Conservation (phyloP, 768 basidiomycete species). For the Naganishia antarctica region DNA sequence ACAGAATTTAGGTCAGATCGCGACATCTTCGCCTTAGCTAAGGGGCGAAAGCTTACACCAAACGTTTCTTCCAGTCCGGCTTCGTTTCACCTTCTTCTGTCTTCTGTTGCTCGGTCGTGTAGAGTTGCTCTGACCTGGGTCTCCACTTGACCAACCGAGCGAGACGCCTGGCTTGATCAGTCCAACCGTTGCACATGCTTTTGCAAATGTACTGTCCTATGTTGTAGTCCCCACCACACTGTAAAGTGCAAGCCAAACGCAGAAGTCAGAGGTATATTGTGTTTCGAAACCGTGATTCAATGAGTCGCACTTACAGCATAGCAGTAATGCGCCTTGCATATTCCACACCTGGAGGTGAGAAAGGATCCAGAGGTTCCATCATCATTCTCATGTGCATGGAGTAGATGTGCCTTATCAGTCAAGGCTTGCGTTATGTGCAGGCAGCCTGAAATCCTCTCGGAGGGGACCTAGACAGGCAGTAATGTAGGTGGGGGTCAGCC, state of each 20-base stretch:
- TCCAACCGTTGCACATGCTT: constrained; percentile 9
- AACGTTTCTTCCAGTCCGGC: constrained; percentile 12
- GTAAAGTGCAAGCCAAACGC: neutral
- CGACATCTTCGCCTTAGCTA: too few species aligned
- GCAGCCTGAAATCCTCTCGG: constrained; percentile 10
- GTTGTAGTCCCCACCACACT: constrained; percentile 11
- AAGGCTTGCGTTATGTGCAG: constrained; percentile 5
- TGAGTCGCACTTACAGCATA: neutral
- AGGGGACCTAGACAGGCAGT: constrained; percentile 2
- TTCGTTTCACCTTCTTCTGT: neutral
- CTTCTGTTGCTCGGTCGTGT: neutral
- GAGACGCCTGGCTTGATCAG: neutral
- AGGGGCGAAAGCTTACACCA: neutral
- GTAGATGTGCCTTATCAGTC: too few species aligned
- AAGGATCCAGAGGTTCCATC: neutral
- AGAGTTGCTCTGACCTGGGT: neutral
- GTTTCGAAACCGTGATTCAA: too few species aligned
- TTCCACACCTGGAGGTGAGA: neutral
- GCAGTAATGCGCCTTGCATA: constrained; percentile 11
- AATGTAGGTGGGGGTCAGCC: neutral
- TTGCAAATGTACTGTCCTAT: neutral
- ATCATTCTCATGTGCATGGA: too few species aligned
- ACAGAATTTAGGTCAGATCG: too few species aligned
- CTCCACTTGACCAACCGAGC: constrained; percentile 2
- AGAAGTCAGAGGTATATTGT: neutral